These are phyloP conservation scores for Jamesozyma jinghongensis DNA, from an alignment of 805 yeast species.

Conservation along the genomic window DNA sequence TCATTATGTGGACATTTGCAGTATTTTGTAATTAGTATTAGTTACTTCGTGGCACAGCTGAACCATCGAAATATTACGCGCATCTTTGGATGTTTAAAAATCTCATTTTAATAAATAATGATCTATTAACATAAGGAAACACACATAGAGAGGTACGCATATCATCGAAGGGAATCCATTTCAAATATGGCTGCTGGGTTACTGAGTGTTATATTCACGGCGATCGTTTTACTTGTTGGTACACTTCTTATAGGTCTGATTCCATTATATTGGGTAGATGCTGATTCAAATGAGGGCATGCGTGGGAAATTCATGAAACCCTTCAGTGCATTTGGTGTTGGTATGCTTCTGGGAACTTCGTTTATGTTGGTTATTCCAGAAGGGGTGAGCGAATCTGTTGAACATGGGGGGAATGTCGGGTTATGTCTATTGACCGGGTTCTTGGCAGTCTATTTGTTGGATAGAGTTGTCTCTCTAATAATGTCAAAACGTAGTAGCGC, in stretches of 20 bases:
- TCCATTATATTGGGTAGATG: constrained; percentile 1
- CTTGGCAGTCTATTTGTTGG: constrained; percentile 38
- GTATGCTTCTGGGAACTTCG: constrained; percentile 47
- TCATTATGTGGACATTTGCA: too few relatives aligned
- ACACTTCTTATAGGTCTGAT: constrained; percentile 21
- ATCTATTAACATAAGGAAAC: too few relatives aligned
- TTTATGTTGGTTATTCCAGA: constrained; percentile 50
- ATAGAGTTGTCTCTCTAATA: constrained; percentile 27
- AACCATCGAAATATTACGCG: too few relatives aligned
- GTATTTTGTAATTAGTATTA: too few relatives aligned
- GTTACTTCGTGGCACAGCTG: too few relatives aligned
- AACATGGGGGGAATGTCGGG: constrained; percentile 35
- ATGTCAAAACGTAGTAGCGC: constrained; percentile 3
- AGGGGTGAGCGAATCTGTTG: constrained; percentile 38
- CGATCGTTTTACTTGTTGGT: constrained; percentile 14
- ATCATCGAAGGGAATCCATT: too few relatives aligned
- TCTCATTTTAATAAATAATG: too few relatives aligned
- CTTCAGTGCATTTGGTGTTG: constrained; percentile 36
- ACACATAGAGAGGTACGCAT: too few relatives aligned
- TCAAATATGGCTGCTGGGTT: constrained; percentile 7
- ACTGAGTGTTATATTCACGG: constrained; percentile 7
- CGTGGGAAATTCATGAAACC: constrained; percentile 14
- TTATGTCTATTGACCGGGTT: constrained; percentile 42
- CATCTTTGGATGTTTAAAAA: too few relatives aligned
- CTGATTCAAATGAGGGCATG: background rate